Base-by-base conservation (phyloP, 306 rosid genomes). In the Herpetospermum pedunculosum region DNA sequence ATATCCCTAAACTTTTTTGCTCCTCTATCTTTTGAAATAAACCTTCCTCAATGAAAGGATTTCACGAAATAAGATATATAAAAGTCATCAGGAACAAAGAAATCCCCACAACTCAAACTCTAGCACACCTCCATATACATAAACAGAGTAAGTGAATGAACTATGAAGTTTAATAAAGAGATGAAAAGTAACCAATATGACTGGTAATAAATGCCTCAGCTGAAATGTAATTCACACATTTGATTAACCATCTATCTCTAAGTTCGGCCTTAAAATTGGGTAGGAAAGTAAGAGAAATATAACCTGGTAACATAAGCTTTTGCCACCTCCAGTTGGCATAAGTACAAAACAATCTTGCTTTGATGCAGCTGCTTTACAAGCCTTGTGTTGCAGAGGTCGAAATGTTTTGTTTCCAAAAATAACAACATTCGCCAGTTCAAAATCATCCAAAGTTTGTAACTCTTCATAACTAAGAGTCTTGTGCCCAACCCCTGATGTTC, bases 301-400 rank as follows among this genome's bases (percentile, higher is more conserved):
- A 71, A 94, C 98, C 98, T 94, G 98, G 77, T 94, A 94, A 77
- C 98, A 94, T 73, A 94, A 88, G 77, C 97, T 89, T 89, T 94
- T 94, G 38, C 97, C 98, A 68, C 98, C 98, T 73, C 98, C 98
- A 8, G 98, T 94, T 38, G 98, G 98, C 98, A 94, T 94, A 64
- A 94, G 91, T 79, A 94, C 82, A 79, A 94, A 94, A 79, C 95
- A 89, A 84, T 94, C 97, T 75, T 58, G 84, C 78, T 85, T 94
- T 76, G 90, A 87, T 83, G 88, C 74, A 64, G 91, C 87, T 65
- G 83, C 88, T 85, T 83, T 82, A 81, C 98, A 94, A 70, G 98
- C 98, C 80, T 85, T 81, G 70, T 86, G 92, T 81, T 94, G 98
- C 91, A 94, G 84, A 26, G 98, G 96, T 79, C 97, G 90, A 78